Evolutionary conservation across 202 grass and related monocot genomes (phyloP).

Genomic region (Zizania palustris): DNA sequence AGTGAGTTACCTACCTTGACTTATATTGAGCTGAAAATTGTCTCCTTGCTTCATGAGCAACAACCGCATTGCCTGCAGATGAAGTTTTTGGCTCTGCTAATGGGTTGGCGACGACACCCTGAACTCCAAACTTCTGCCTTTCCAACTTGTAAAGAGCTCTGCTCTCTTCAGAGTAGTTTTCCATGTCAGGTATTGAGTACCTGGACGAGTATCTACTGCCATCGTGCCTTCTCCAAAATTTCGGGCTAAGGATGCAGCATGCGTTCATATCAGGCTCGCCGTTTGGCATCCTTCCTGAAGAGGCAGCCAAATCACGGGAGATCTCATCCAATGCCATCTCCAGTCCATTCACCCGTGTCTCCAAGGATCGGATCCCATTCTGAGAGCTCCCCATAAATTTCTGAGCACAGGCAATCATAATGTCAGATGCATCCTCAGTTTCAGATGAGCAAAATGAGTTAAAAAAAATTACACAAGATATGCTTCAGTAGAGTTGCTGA

Average conservation of each 20-base stretch:
- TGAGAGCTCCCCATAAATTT: slow-evolving; percentile 94
- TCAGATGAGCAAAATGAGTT: neutral
- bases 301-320: slow-evolving; percentile 63
- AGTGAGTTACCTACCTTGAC: slow-evolving; percentile 57
- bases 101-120: slow-evolving; percentile 75
- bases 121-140: slow-evolving; percentile 62
- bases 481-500: neutral
- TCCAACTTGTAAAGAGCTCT: slow-evolving; percentile 65
- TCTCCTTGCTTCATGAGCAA: slow-evolving; percentile 53
- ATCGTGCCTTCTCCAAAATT: slow-evolving; percentile 87
- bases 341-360: slow-evolving; percentile 81
- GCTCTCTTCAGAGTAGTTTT: slow-evolving; percentile 53
- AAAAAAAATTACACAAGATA: slow-evolving; percentile 15
- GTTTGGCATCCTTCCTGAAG: slow-evolving; percentile 66
- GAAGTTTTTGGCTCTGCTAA: slow-evolving; percentile 66
- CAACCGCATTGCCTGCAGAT: slow-evolving; percentile 9
- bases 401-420: slow-evolving; percentile 49
- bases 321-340: slow-evolving; percentile 88
- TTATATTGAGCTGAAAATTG: slow-evolving; percentile 53
- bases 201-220: slow-evolving; percentile 64
- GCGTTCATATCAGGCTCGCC: slow-evolving; percentile 71
- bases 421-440: slow-evolving; percentile 22
- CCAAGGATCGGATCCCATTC: slow-evolving; percentile 80
- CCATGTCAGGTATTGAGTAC: slow-evolving; percentile 52
- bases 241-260: slow-evolving; percentile 84